Base-by-base conservation (phyloP, 78 protist species). In the Pelomyxa schiedti region DNA sequence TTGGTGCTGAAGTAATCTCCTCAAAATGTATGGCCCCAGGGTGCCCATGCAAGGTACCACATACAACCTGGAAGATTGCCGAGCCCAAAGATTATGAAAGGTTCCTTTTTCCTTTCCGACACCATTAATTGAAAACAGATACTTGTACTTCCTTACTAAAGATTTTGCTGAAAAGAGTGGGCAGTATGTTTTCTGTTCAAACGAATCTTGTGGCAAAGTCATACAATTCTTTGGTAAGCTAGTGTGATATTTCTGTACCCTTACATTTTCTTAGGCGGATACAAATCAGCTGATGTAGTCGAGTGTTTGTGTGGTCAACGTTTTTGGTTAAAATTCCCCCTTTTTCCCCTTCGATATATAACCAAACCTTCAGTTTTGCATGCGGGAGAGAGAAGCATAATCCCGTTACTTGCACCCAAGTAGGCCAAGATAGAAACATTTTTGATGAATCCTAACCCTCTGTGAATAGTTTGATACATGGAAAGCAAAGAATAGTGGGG, bases 391-490 rank as follows among this genome's bases (percentile, higher is more conserved):
- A 83, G 28, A 76, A 71, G 63, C 88, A 83, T 66, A 77, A 74
- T 26, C 88, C 88, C n/a, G 88, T 83, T 1, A 41, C 41, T 28
- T 83, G 88, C 74, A 78, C n/a, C n/a, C n/a, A n/a, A n/a, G n/a
- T n/a, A n/a, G n/a, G n/a, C n/a, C n/a, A n/a, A n/a, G n/a, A n/a
- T n/a, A n/a, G n/a, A n/a, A n/a, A n/a, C n/a, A n/a, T n/a, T n/a
- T n/a, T n/a, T n/a, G n/a, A n/a, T n/a, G n/a, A n/a, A n/a, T n/a
- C n/a, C n/a, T n/a, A n/a, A n/a, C n/a, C n/a, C n/a, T n/a, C n/a
- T n/a, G n/a, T n/a, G n/a, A 72, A 2, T 83, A 83, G 42, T 22
- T 83, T 0, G 58, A 40, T 8, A 79, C 66, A 26, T 83, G 88
- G 88, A 67, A 77, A 66, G 75, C 75, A 1, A 83, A 83, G 75